Base-by-base conservation (phyloP, 1,139 yeast species). In the Scheffersomyces cryptocercus region DNA sequence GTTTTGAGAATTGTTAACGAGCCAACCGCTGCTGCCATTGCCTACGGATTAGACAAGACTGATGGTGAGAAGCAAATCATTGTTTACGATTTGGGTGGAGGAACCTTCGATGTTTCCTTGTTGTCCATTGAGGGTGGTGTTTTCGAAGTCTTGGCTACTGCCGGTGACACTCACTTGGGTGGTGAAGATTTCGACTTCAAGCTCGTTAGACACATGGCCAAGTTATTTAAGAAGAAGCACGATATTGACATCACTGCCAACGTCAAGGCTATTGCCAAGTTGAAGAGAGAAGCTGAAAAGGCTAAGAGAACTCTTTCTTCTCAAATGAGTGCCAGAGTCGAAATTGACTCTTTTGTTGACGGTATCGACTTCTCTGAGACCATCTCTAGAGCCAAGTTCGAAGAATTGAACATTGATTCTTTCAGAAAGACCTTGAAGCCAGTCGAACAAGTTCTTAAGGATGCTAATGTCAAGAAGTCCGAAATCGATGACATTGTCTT, bases 21-120 rank as follows among this genome's bases (percentile, higher is more conserved):
- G 77, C 98, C 98, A 52, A 91, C 98, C 45, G 98, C 98, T 40
- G 97, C 98, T 50, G 97, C 97, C 46, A 89, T 91, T 68, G 98
- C 98, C 50, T 91, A 91, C 73, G 98, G 98, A 56, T 81, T 91
- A 61, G 97, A 91, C 73, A 86, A 88, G 70, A 78, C 86, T 53
- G 70, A 69, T 45, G 69, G 67, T 41, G 79, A 74, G 62, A 74
- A 70, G 58, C 77, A 73, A 62, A 74, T 75, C 49, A 67, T 74
- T 61, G 77, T 74, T 47, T 74, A 72, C 59, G 80, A 75, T 63
- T 73, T 75, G 62, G 80, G 80, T 72, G 80, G 80, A 49, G 80
- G 80, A 66, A 75, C 80, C 55, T 74, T 75, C 59, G 80, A 75
- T 68, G 80, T 75, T 37, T 75, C 80, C 38, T 64, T 75, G 47